These are phyloP conservation scores for Plantago coronopus DNA, from an alignment of 305 asterid species.

Conservation along the genomic window DNA sequence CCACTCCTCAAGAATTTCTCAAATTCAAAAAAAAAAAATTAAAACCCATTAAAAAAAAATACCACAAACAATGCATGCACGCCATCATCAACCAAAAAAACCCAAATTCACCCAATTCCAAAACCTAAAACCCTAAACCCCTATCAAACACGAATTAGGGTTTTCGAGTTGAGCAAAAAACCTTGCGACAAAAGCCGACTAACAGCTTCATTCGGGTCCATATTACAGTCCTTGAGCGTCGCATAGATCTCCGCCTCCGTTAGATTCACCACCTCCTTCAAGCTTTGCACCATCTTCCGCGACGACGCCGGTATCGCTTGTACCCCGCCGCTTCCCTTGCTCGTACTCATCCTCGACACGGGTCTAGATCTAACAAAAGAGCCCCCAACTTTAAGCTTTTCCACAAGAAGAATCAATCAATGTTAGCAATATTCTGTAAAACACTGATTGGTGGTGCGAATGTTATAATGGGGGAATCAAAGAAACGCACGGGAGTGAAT, in stretches of 20 bases:
- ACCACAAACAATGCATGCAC: too few species aligned
- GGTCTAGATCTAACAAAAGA: too few species aligned
- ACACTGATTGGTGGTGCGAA: too few species aligned
- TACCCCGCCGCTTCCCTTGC: slow-evolving; percentile 38
- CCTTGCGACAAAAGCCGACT: slow-evolving; percentile 84
- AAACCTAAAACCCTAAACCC: background rate
- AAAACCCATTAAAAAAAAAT: background rate
- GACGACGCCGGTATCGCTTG: slow-evolving; percentile 61
- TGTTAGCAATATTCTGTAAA: too few species aligned
- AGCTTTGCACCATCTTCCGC: slow-evolving; percentile 77
- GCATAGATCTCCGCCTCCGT: slow-evolving; percentile 93
- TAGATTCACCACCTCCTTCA: slow-evolving; percentile 82
- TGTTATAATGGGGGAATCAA: too few species aligned
- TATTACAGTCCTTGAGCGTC: slow-evolving; percentile 79
- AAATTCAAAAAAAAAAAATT: background rate
- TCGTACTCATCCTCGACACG: slow-evolving; percentile 33
- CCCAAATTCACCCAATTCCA: background rate
- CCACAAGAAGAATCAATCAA: too few species aligned
- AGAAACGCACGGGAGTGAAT: too few species aligned
- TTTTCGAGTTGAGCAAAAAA: slow-evolving; percentile 22
- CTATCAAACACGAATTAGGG: slow-evolving; percentile 15
- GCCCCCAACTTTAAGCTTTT: too few species aligned
- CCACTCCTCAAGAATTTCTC: too few species aligned
- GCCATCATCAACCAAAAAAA: background rate
- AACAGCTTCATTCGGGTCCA: slow-evolving; percentile 96